Evolutionary conservation across 129 eudicot genomes (phyloP), one percentile per base, ranked within the genome.

Genomic region (Scalesia atractyloides): DNA sequence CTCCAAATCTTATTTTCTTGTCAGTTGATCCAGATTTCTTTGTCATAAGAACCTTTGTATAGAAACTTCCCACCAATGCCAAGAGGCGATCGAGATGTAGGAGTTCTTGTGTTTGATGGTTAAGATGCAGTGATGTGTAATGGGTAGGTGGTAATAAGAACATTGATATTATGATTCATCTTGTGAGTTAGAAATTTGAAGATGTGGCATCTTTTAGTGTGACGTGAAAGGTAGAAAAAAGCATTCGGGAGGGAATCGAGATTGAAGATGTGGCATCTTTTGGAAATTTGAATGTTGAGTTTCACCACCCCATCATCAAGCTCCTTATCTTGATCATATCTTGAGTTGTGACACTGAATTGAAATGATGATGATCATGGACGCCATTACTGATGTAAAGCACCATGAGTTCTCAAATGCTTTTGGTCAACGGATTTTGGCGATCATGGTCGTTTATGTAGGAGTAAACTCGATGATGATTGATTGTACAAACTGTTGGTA

Each of bases 1-100:
- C 77, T 82, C 93, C 89, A 87, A 49, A 79, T 49, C 56, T 84
- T 87, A 87, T 82, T 37, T 30, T 84, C 68, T 67, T 84, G 73
- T 87, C 89, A 2, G 87, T 79, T 20, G 93, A 87, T 39, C 93
- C 93, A 1, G 93, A 90, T 87, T 81, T 90, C 88, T 74, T 64
- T 80, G 75, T 86, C 77, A 3, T 93, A 90, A 26, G 94, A 85
- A 64, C 97, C 97, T 10, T 83, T 68, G 83, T 76, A 83, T 44
- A 90, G 84, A 50, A 61, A 83, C 60, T n/a, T 83, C 20, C 91
- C 89, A 16, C 78, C 17, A 14, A 87, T 76, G 39, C 70, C 82
- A 56, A 90, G 84, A 41, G 91, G 84, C n/a, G n/a, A n/a, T n/a
- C 72, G 93, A 85, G 76, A 82, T 77, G 84, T 85, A 83, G 84